Percentiles rank a stretch among this genome's conserved stretches.
These are phyloP conservation scores for Phytophthora pseudosyringae DNA, from an alignment of 352 stramenopile genomes.

Conservation along the genomic window DNA sequence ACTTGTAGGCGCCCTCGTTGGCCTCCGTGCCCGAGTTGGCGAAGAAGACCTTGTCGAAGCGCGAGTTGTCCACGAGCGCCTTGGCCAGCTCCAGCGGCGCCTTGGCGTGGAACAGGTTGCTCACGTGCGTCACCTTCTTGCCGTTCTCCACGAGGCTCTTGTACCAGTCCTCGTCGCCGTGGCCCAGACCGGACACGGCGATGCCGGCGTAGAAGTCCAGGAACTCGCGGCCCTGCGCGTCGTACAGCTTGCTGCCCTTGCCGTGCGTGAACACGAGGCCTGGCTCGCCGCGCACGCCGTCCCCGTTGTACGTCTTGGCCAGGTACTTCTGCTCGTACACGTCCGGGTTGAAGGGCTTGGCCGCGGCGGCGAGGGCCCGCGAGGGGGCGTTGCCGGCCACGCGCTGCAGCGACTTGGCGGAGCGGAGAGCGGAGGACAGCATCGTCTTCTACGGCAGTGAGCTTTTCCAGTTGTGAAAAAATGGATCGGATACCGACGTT, in stretches of 20 bases:
- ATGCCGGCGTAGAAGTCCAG: slow-evolving; percentile 97
- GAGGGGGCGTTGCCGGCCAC: slow-evolving; percentile 11
- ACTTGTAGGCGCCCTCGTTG: slow-evolving; percentile 91
- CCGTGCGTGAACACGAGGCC: slow-evolving; percentile 87
- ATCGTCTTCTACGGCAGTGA: slow-evolving; percentile 15
- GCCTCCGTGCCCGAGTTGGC: slow-evolving; percentile 96
- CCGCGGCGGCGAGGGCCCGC: slow-evolving; percentile 36
- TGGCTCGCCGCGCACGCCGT: slow-evolving; percentile 72
- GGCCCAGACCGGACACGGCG: slow-evolving; percentile 86
- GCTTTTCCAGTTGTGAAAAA: slow-evolving; percentile 30
- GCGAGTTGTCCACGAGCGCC: slow-evolving; percentile 96
- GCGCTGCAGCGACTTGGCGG: slow-evolving; percentile 24
- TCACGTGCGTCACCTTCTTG: slow-evolving; percentile 94
- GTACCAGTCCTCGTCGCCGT: slow-evolving; percentile 91
- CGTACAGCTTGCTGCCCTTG: slow-evolving; percentile 92
- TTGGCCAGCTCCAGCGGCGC: slow-evolving; percentile 93
- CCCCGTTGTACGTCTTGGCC: slow-evolving; percentile 81
- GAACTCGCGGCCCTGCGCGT: slow-evolving; percentile 80
- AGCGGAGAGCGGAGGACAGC: slow-evolving; percentile 28
- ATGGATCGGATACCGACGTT: neutral
- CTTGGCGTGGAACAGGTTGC: slow-evolving; percentile 98
- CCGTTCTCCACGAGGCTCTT: slow-evolving; percentile 64
- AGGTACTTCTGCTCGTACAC: slow-evolving; percentile 85
- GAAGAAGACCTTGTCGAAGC: slow-evolving; percentile 98
- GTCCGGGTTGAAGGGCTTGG: slow-evolving; percentile 56